Evolutionary conservation across 768 basidiomycete genomes (phyloP).

Genomic region (Wakefieldia striispora): DNA sequence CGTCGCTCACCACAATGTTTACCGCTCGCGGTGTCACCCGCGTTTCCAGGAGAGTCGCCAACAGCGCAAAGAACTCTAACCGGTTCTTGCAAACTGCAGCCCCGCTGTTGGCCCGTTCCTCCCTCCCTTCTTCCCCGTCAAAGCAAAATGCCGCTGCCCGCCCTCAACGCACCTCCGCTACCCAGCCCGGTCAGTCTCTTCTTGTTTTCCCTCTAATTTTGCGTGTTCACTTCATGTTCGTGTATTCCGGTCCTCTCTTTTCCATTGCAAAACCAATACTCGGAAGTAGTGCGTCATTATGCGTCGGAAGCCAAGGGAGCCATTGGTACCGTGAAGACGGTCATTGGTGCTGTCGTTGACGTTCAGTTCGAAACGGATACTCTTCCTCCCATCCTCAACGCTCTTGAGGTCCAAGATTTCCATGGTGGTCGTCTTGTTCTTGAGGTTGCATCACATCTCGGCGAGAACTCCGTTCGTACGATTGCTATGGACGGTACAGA

Average conservation of each 20-base stretch:
- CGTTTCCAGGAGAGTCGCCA: slow-evolving; percentile 80
- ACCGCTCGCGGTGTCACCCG: slow-evolving; percentile 85
- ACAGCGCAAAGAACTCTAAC: slow-evolving; percentile 69
- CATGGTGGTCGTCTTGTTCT: slow-evolving; percentile 95
- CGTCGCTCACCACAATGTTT: slow-evolving; percentile 62
- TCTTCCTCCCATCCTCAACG: slow-evolving; percentile 97
- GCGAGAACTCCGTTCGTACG: slow-evolving; percentile 98
- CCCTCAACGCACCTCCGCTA: slow-evolving; percentile 45
- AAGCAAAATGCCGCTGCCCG: slow-evolving; percentile 49
- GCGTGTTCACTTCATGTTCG: slow-evolving; percentile 1
- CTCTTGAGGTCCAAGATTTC: slow-evolving; percentile 96
- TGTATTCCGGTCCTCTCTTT: neutral
- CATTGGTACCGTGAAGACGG: slow-evolving; percentile 88
- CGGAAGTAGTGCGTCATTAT: slow-evolving; percentile 69
- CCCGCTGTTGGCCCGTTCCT: slow-evolving; percentile 52
- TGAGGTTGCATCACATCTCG: slow-evolving; percentile 97
- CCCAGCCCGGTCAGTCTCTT: slow-evolving; percentile 50
- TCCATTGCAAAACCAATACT: neutral
- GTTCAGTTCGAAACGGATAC: slow-evolving; percentile 92
- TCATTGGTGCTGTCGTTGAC: slow-evolving; percentile 99
- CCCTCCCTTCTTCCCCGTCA: slow-evolving; percentile 41
- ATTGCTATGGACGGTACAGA: slow-evolving; percentile 99
- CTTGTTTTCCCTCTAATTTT: neutral
- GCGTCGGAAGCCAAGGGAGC: slow-evolving; percentile 82
- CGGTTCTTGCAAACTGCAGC: slow-evolving; percentile 80